Evolutionary conservation across 768 basidiomycete species (phyloP).

Genomic region (Crassisporium funariophilum): DNA sequence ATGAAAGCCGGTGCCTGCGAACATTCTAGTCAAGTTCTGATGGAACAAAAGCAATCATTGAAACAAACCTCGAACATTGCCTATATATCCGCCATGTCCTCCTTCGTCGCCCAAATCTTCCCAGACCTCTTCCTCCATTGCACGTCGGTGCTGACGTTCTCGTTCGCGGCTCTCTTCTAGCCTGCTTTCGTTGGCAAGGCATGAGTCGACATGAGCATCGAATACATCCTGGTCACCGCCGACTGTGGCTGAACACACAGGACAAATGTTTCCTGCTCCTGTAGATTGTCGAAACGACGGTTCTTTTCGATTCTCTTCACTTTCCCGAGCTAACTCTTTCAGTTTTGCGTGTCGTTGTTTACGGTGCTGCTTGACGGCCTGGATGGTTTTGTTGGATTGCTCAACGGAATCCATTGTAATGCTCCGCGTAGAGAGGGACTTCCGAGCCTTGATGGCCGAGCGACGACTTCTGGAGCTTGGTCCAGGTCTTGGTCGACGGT

Average conservation of each 20-base stretch:
- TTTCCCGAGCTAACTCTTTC: slow-evolving; percentile 66
- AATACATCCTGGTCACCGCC: slow-evolving; percentile 72
- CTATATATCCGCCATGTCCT: slow-evolving; percentile 41
- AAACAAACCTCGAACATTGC: slow-evolving; percentile 48
- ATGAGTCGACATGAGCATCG: slow-evolving; percentile 82
- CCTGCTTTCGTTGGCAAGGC: slow-evolving; percentile 59
- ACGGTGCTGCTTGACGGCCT: slow-evolving; percentile 65
- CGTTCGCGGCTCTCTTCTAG: slow-evolving; percentile 45
- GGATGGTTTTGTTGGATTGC: slow-evolving; percentile 55
- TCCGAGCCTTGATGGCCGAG: slow-evolving; percentile 42
- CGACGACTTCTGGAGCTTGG: slow-evolving; percentile 39
- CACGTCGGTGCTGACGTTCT: slow-evolving; percentile 30
- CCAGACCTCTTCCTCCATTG: slow-evolving; percentile 32
- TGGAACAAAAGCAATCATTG: slow-evolving; percentile 9
- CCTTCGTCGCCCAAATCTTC: slow-evolving; percentile 30
- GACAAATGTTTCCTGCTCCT: slow-evolving; percentile 59
- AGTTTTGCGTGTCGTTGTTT: slow-evolving; percentile 69
- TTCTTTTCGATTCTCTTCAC: slow-evolving; percentile 44
- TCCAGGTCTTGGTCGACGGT: slow-evolving; percentile 27
- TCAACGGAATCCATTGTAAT: slow-evolving; percentile 31
- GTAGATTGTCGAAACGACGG: slow-evolving; percentile 31
- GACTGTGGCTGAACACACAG: slow-evolving; percentile 62
- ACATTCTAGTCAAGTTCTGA: background rate
- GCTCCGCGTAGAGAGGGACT: slow-evolving; percentile 33
- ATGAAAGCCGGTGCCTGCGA: slow-evolving; percentile 72